Evolutionary conservation across 345 rosid genomes (phyloP).

Genomic region (Salix caprea): DNA sequence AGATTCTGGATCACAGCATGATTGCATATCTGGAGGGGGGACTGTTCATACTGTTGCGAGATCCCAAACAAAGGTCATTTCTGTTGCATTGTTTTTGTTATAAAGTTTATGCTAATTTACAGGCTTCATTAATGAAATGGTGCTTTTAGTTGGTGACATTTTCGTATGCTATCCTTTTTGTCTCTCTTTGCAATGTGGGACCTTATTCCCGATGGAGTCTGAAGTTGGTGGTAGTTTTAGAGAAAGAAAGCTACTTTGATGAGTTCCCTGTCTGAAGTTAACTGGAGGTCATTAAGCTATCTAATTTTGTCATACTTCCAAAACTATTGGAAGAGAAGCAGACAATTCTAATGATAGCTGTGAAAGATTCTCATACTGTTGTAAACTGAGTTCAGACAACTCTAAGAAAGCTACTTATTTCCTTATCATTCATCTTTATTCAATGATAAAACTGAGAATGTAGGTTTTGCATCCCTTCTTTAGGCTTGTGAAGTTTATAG

Average conservation of each 20-base stretch:
- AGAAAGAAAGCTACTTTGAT: neutral
- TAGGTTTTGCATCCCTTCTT: neutral
- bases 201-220: neutral
- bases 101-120: neutral
- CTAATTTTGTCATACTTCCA: neutral
- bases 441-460: neutral
- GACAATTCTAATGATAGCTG: neutral
- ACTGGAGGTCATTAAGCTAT: neutral
- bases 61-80: constrained; percentile 35
- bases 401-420: no score
- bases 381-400: no score
- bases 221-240: neutral
- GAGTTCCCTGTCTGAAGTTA: neutral
- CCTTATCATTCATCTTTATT: neutral
- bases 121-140: neutral
- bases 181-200: neutral
- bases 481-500: neutral
- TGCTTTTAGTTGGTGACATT: neutral
- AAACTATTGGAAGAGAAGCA: neutral
- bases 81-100: neutral
- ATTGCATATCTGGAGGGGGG: constrained; percentile 20
- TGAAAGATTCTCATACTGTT: neutral
- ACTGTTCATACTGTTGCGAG: neutral
- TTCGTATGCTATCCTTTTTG: neutral
- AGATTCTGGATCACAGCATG: constrained; percentile 18